phyloP scores from a whole-genome alignment of 2,329 filamentous ascomycete species.

The Calonectria montana region DNA sequence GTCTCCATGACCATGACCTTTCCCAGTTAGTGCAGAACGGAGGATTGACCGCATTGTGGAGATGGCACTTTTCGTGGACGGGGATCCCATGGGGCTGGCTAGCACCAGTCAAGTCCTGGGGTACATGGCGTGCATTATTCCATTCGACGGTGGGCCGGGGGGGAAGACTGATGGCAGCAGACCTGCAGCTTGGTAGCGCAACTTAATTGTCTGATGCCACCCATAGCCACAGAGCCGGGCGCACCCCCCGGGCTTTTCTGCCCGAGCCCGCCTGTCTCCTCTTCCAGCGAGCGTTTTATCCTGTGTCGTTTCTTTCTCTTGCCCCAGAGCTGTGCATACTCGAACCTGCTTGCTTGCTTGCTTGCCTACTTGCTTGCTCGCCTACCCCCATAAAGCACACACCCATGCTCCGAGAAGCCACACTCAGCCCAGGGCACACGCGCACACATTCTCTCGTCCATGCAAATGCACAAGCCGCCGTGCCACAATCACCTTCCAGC shows the following conservation, averaged over 20 bases:
- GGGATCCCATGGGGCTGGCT: conserved; percentile 24
- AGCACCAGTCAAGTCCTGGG: conserved; percentile 7
- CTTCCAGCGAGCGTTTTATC: neutral
- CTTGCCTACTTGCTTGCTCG: neutral
- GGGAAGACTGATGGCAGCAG: neutral
- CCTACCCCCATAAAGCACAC: neutral
- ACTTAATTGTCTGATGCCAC: conserved; percentile 4
- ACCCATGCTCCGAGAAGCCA: neutral
- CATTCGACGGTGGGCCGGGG: neutral
- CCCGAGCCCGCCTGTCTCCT: neutral
- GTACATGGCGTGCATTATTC: conserved; percentile 12
- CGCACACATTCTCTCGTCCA: neutral
- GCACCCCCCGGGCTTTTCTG: neutral
- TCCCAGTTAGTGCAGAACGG: neutral
- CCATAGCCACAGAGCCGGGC: conserved; percentile 4
- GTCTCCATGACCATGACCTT: neutral
- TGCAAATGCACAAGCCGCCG: neutral
- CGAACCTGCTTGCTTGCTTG: neutral
- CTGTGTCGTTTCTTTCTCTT: neutral
- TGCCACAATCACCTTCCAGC: neutral
- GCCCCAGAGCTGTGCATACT: neutral
- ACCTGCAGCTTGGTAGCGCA: conserved; percentile 1
- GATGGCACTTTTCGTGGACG: conserved; percentile 16
- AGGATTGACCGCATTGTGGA: conserved; percentile 25
- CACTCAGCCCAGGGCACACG: neutral